Base-by-base conservation (phyloP, 2,329 filamentous ascomycete genomes). In the Beauveria australis region DNA sequence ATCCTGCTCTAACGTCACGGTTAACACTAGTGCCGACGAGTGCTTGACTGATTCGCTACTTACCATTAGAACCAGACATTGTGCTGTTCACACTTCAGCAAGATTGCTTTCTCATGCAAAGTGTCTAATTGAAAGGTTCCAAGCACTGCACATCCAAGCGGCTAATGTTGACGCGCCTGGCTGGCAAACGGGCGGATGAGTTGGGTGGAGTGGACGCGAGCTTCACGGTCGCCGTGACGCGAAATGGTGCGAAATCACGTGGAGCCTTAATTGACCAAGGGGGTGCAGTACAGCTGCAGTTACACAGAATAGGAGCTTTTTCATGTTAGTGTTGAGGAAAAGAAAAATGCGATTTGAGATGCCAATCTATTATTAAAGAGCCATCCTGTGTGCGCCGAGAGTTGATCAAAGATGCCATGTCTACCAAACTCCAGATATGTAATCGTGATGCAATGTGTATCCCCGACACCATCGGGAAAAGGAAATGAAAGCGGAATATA, bases 1-100 rank as follows among this genome's bases (percentile, higher is more conserved):
- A 76, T 99, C 91, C 67, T 89, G 75, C 60, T 78, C 80, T 81
- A 57, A 5, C 59, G 57, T 41, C 30, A 6, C 14, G 22, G 44
- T 57, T 48, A 48, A 37, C 33, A 33, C 24, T 30, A 19, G 18
- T 16, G 30, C 1, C 24, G 10, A 26, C 16, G 43, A 16, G 22
- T 28, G 18, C 1, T 18, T 41, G 24, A 3, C 14, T 24, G 22
- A 12, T 26, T 43, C 22, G 18, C 22, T 18, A n/a, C 55, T 51
- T 10, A 58, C 55, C 37, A 43, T 14, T 30, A 19, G 46, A 40
- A 18, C 14, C 46, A 10, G 55, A 37, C 55, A 58, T 58, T 28
- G 22, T 58, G 33, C 24, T 58, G 5, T 19, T 18, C 18, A 10
- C 14, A 1, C 3, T 6, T 16, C 28, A 8, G 16, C 8, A 30